These are phyloP conservation scores for Pelargonium australe DNA, from an alignment of 441 rosid genomes.

Conservation along the genomic window DNA sequence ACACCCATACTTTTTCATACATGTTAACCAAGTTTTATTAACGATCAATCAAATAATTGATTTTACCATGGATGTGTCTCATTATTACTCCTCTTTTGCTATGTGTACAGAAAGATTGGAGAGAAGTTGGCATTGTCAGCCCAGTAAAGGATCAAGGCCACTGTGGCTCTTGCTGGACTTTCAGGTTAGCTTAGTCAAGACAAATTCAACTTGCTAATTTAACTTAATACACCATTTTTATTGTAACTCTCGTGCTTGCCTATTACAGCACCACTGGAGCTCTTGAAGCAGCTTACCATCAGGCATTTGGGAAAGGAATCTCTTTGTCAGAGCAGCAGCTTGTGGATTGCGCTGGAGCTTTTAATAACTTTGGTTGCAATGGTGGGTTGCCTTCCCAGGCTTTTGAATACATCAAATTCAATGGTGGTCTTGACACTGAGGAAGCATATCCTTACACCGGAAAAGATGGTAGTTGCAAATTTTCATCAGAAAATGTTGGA, in stretches of 20 bases:
- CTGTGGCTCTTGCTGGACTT: conserved; percentile 99
- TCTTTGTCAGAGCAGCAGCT: conserved; percentile 95
- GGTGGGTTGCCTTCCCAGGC: conserved; percentile 99
- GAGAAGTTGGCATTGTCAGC: conserved; percentile 72
- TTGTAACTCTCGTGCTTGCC: conserved; percentile 1
- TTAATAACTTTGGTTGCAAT: conserved; percentile 71
- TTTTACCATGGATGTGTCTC: background rate
- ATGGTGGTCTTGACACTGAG: conserved; percentile 93
- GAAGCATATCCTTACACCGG: conserved; percentile 78
- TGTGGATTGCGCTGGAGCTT: conserved; percentile 90
- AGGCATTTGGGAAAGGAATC: conserved; percentile 71
- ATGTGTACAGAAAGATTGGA: conserved; percentile 80
- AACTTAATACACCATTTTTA: background rate
- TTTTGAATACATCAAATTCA: conserved; percentile 79
- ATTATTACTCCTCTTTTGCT: conserved; percentile 1
- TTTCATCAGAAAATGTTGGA: conserved; percentile 64
- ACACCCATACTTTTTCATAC: background rate
- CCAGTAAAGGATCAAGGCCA: conserved; percentile 80
- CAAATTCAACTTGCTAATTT: background rate
- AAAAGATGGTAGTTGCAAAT: conserved; percentile 58
- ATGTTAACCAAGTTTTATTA: too few relatives aligned
- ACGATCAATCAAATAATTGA: too few relatives aligned
- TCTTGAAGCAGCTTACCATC: conserved; percentile 96
- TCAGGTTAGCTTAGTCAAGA: conserved; percentile 47
- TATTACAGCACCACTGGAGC: conserved; percentile 81